A percentile compares a stretch with the other conserved stretches of the same genome.
These are phyloP conservation scores for Oropetium thomaeum DNA, from an alignment of 176 grass and related monocot genomes.

Conservation along the genomic window DNA sequence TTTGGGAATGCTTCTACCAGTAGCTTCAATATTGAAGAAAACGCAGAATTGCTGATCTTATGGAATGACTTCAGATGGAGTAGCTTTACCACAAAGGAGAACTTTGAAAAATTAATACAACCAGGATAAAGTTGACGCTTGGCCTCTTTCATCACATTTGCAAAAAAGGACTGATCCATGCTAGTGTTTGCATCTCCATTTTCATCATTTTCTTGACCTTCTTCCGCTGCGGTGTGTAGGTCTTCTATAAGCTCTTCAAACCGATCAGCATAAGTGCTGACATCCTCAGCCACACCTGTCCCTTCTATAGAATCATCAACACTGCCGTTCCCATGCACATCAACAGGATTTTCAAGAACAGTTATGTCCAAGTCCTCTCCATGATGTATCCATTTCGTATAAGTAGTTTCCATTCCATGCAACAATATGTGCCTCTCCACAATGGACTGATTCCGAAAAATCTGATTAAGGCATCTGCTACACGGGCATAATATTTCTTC, in stretches of 20 bases:
- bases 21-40: neutral
- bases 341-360: neutral
- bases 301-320: neutral
- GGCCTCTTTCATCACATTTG: neutral
- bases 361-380: neutral
- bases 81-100: neutral
- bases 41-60: neutral
- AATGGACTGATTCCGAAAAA: neutral
- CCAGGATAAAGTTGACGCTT: neutral
- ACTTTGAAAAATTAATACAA: neutral
- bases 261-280: neutral
- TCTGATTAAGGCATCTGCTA: neutral
- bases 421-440: neutral
- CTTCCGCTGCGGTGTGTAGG: neutral
- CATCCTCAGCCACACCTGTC: neutral
- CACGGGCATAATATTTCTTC: neutral
- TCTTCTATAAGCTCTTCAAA: neutral
- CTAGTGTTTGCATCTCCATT: neutral
- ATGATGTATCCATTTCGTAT: neutral
- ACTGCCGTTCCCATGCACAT: neutral
- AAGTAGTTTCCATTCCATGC: neutral
- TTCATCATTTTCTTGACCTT: neutral
- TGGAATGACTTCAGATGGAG: neutral
- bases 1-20: neutral
- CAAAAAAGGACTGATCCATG: neutral